Evolutionary conservation across 441 rosid genomes (phyloP).

Genomic region (Pelargonium fulgidum): DNA sequence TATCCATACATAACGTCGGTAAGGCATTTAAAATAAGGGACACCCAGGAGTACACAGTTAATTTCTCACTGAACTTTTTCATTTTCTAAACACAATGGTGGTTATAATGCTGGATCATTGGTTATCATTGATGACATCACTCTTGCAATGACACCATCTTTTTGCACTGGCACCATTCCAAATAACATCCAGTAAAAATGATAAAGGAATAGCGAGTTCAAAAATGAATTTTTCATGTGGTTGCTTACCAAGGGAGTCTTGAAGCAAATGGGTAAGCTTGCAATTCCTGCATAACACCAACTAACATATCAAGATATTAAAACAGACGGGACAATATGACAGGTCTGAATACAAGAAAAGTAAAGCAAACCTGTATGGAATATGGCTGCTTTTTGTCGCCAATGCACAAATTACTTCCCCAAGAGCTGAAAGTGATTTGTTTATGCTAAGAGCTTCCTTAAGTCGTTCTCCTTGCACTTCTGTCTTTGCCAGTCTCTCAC

Average conservation of each 20-base stretch:
- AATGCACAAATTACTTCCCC: slow-evolving; percentile 95
- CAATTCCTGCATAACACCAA: slow-evolving; percentile 57
- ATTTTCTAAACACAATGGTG: too few species aligned
- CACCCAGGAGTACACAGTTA: neutral
- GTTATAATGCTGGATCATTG: neutral
- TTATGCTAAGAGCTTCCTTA: slow-evolving; percentile 90
- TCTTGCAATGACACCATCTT: neutral
- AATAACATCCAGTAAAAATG: neutral
- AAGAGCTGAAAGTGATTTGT: slow-evolving; percentile 89
- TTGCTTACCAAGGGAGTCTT: slow-evolving; percentile 75
- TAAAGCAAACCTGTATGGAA: slow-evolving; percentile 68
- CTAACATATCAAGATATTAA: slow-evolving; percentile 13
- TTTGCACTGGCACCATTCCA: neutral
- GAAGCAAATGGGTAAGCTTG: slow-evolving; percentile 93
- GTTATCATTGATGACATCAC: neutral
- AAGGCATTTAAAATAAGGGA: neutral
- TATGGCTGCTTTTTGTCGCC: slow-evolving; percentile 78
- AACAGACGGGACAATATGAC: neutral
- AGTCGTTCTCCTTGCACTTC: slow-evolving; percentile 91
- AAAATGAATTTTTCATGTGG: neutral
- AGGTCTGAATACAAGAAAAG: slow-evolving; percentile 9
- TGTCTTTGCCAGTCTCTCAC: slow-evolving; percentile 85
- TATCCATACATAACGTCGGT: neutral
- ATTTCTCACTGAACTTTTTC: neutral
- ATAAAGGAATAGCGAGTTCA: neutral